A percentile compares a stretch with the other conserved stretches of the same genome.
Evolutionary conservation across 2,329 filamentous ascomycete species (phyloP).

Genomic region (Dactylellina drechsleri): DNA sequence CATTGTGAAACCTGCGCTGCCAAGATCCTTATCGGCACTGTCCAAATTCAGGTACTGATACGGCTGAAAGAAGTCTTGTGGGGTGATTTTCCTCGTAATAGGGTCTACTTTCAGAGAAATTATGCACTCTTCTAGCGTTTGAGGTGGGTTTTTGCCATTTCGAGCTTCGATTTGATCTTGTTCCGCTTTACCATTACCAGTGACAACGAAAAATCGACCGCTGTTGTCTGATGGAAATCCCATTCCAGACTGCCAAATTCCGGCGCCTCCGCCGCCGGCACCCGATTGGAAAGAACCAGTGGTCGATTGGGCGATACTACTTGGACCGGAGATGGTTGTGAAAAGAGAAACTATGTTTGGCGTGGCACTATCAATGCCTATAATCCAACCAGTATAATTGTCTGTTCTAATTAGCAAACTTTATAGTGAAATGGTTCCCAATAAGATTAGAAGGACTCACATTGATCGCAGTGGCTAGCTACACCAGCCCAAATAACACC

Average conservation of each 20-base stretch:
- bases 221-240: conserved; percentile 46
- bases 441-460: conserved; percentile 14
- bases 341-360: conserved; percentile 61
- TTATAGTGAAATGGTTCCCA: no score
- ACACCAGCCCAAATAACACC: conserved; percentile 67
- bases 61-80: conserved; percentile 69
- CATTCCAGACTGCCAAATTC: conserved; percentile 54
- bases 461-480: conserved; percentile 67
- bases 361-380: conserved; percentile 65
- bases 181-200: conserved; percentile 59
- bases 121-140: conserved; percentile 59
- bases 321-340: conserved; percentile 63
- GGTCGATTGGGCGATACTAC: conserved; percentile 60
- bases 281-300: conserved; percentile 49
- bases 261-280: conserved; percentile 55
- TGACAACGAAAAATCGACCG: conserved; percentile 58
- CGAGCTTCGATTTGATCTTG: conserved; percentile 24
- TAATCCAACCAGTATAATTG: conserved; percentile 63
- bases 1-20: conserved; percentile 63
- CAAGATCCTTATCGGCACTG: conserved; percentile 62
- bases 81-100: conserved; percentile 63
- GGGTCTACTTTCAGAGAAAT: conserved; percentile 60
- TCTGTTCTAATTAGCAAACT: conserved; percentile 57
- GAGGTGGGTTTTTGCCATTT: conserved; percentile 45
- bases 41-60: conserved; percentile 61